A percentile compares a stretch with the other conserved stretches of the same genome.
These are phyloP conservation scores for Houttuynia cordata DNA, from an alignment of 164 flowering plant genomes.

Conservation along the genomic window DNA sequence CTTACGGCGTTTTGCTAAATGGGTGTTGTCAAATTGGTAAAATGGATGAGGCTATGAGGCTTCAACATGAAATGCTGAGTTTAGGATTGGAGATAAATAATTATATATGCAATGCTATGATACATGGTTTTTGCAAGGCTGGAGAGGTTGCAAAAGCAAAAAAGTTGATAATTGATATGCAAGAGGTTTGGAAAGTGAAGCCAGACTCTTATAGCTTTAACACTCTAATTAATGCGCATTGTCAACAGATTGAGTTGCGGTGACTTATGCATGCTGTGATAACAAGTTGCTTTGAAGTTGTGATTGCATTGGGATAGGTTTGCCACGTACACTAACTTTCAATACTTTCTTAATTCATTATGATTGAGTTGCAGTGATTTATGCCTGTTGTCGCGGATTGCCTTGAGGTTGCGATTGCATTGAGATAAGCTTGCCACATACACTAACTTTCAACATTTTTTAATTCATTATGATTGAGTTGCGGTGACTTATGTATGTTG, in stretches of 20 bases:
- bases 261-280: no score
- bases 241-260: no score
- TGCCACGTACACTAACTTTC: no score
- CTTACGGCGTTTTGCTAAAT: slow-evolving; percentile 60
- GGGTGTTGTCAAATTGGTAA: slow-evolving; percentile 56
- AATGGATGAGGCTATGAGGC: slow-evolving; percentile 63
- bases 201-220: slow-evolving; percentile 69
- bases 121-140: slow-evolving; percentile 69
- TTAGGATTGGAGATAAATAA: slow-evolving; percentile 51
- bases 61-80: slow-evolving; percentile 53
- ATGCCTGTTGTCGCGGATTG: no score
- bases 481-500: no score
- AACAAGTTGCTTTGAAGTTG: slow-evolving; percentile 44
- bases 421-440: no score
- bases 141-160: slow-evolving; percentile 51
- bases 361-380: no score
- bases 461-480: no score
- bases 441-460: no score
- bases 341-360: no score
- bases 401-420: no score
- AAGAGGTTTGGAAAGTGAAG: slow-evolving; percentile 28
- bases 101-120: slow-evolving; percentile 53
- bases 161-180: slow-evolving; percentile 32
- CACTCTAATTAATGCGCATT: slow-evolving; percentile 67
- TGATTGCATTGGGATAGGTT: no score